Base-by-base conservation (phyloP, 129 eudicot genomes). In the Erigeron canadensis region DNA sequence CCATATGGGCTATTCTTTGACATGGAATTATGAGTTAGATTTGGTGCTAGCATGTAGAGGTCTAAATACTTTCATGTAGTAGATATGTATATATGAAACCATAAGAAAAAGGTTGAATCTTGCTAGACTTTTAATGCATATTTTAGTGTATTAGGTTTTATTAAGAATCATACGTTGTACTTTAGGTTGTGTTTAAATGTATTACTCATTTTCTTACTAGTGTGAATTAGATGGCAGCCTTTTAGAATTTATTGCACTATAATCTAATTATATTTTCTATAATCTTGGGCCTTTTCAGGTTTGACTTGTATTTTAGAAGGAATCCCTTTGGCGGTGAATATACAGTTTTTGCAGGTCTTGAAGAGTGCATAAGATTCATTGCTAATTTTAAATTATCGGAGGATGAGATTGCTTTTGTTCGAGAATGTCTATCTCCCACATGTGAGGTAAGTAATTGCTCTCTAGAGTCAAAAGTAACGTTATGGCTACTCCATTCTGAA, bases 291-390 rank as follows among this genome's bases (percentile, higher is more conserved):
- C 21, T 37, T 85, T 81, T 55, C 89, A 93, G 98, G 95, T 93
- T 89, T 75, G 96, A 93, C 78, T 87, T 93, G 80, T 93, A 87
- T 81, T 93, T 89, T 72, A 81, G 96, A 69, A 93, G 77, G 81
- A 94, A 88, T 56, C 98, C 98, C 5, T 94, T 94, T 86, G 95
- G 93, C 7, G 98, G 98, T 28, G 98, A 93, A 74, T 93, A 86
- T 71, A 93, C 98, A 4, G 85, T 93, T 28, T 93, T 93, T 85
- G 96, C 98, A 64, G 98, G 98, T 63, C 77, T 93, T 8, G 96
- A 93, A 84, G 98, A 93, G 72, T 93, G 98, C 87, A 87, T 93
- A 72, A 81, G 85, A 80, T 85, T 86, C 81, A 87, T 93, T 80
- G 98, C 98, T 65, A 87, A 93, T 73, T 93, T 85, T 82, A 87